These are phyloP conservation scores for Mucor lusitanicus DNA, from an alignment of 371 early-diverging fungal genomes.

Conservation along the genomic window DNA sequence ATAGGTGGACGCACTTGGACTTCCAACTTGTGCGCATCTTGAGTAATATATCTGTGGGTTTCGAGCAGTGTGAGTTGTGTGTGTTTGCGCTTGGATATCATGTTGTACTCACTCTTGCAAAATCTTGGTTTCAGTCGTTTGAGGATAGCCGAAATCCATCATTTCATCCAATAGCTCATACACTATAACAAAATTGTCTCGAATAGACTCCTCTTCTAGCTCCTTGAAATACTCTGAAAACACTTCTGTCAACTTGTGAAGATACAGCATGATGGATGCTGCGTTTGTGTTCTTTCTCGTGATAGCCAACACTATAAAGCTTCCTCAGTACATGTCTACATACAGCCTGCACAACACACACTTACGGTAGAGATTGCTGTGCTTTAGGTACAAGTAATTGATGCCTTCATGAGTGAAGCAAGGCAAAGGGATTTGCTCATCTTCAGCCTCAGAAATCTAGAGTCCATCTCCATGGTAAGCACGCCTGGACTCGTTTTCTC, in stretches of 20 bases:
- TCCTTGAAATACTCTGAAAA: constrained; percentile 97
- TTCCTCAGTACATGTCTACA: not conserved
- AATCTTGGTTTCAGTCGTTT: constrained; percentile 97
- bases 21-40: constrained; percentile 95
- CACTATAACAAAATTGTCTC: constrained; percentile 91
- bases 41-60: constrained; percentile 87
- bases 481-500: not conserved
- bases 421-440: constrained; percentile 88
- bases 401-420: constrained; percentile 94
- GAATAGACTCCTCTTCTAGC: constrained; percentile 96
- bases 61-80: not conserved
- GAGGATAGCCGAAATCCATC: constrained; percentile 99
- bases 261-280: constrained; percentile 90
- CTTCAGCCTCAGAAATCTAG: constrained; percentile 81
- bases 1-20: constrained; percentile 89
- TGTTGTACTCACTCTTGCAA: constrained; percentile 76
- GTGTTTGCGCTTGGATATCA: not conserved
- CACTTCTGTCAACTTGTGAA: constrained; percentile 92
- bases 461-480: constrained; percentile 3
- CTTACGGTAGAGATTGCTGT: constrained; percentile 95
- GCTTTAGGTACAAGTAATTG: constrained; percentile 91
- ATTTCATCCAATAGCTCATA: constrained; percentile 99
- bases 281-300: constrained; percentile 98
- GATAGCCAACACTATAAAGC: constrained; percentile 84
- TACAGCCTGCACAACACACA: not conserved